Base-by-base conservation (phyloP, 495 filamentous ascomycete genomes). In the Alectoria sarmentosa region DNA sequence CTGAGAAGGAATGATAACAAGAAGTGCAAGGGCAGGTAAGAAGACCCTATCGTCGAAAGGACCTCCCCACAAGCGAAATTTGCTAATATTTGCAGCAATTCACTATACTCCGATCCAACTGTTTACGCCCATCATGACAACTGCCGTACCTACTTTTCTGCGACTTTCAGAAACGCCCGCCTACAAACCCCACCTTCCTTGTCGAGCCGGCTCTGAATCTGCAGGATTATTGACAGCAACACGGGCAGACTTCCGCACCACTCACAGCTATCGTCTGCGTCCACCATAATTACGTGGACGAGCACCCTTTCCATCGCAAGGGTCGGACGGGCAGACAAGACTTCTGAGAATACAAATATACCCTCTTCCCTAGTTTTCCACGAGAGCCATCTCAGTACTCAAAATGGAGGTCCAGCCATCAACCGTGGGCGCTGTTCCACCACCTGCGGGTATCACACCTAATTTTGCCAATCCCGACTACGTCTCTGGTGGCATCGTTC, bases 391-490 rank as follows among this genome's bases (percentile, higher is more conserved):
- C 55, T 36, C 17, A 36, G 32, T 21, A 10, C 10, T 58, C 55
- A 5, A 21, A 15, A 36, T 34, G 32, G 15, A 38, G 9, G 19
- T 5, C 28, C 36, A 21, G n/a, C 17, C 0, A 19, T 37, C 32
- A 1, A 28, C 5, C 30, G 9, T 30, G 1, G 8, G 30, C 30
- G 55, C 19, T 13, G 9, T 49, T 49, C 3, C 69, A 46, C 72
- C 74, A 65, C 74, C 76, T 15, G 52, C 65, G 0, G 76, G 74
- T 14, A 32, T 68, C 62, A 69, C 67, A 17, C 74, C 74, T 13
- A 76, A 76, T 44, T 75, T 74, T 52, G 63, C 74, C 13, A 63
- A 76, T 49, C 74, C 73, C 2, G 41, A 49, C 9, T 71, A 67
- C 38, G 30, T 38, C 28, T 70, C 69, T 10, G 66, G 55, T 7